A percentile compares a stretch with the other conserved stretches of the same genome.
Evolutionary conservation across 2,329 filamentous ascomycete genomes (phyloP).

Genomic region (Elsinoe necatrix): DNA sequence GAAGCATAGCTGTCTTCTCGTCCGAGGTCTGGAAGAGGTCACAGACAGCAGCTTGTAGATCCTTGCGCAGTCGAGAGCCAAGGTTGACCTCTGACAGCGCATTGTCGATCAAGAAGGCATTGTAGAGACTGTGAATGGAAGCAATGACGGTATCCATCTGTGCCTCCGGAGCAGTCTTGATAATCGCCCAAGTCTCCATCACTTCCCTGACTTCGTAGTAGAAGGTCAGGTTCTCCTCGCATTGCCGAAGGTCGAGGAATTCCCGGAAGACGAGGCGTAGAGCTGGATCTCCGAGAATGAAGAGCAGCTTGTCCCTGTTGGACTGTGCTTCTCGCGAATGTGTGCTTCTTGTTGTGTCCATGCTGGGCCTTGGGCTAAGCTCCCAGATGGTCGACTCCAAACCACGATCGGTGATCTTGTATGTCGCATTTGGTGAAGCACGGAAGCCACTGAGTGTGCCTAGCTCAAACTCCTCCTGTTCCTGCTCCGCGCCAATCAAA

Average conservation of each 20-base stretch:
- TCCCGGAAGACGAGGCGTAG: neutral
- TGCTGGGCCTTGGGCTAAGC: neutral
- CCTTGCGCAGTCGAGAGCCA: neutral
- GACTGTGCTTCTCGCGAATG: neutral
- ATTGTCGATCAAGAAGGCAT: neutral
- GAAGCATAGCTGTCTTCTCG: neutral
- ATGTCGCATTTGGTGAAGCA: neutral
- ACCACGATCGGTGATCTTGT: neutral
- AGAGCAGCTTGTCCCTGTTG: neutral
- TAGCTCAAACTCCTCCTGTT: neutral
- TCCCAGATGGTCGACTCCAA: neutral
- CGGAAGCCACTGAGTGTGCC: neutral
- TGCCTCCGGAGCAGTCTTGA: neutral
- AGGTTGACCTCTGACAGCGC: neutral
- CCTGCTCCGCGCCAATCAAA: neutral
- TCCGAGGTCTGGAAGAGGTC: neutral
- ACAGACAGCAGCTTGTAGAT: neutral
- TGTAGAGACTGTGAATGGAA: neutral
- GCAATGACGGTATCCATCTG: slow-evolving; percentile 1
- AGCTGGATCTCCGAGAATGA: neutral
- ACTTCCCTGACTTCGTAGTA: slow-evolving; percentile 1
- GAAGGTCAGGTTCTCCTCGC: neutral
- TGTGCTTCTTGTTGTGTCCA: neutral
- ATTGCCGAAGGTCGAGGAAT: neutral
- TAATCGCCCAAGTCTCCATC: neutral